Percentiles rank a stretch among this genome's conserved stretches.
These are phyloP conservation scores for Mycena alexandri DNA, from an alignment of 768 basidiomycete genomes.

Conservation along the genomic window DNA sequence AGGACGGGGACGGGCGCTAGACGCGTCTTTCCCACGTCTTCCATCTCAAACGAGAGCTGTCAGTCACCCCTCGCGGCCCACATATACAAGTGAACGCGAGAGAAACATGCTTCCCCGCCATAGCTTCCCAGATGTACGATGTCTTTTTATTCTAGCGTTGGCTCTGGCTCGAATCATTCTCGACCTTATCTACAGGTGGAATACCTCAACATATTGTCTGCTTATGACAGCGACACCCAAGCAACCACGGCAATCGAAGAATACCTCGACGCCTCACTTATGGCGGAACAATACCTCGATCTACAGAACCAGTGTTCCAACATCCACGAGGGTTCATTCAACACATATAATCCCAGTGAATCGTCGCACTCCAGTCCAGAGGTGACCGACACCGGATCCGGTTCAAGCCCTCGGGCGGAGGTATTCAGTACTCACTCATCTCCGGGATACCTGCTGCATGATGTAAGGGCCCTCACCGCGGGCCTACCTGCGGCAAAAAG, in stretches of 20 bases:
- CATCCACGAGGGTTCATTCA: not conserved
- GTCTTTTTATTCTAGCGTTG: not conserved
- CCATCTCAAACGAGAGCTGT: slow-evolving; percentile 7
- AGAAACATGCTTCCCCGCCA: not conserved
- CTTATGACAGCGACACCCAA: not conserved
- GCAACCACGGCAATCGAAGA: slow-evolving; percentile 7
- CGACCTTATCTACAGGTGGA: slow-evolving; percentile 7
- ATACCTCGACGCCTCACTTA: slow-evolving; percentile 21
- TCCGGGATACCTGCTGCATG: not conserved
- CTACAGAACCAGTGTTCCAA: slow-evolving; percentile 1
- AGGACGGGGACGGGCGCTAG: slow-evolving; percentile 9
- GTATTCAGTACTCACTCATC: slow-evolving; percentile 19
- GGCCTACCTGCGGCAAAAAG: not conserved
- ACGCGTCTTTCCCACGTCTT: slow-evolving; percentile 1
- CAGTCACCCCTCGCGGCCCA: slow-evolving; percentile 14
- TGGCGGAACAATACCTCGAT: slow-evolving; percentile 20
- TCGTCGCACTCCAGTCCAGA: slow-evolving; percentile 25
- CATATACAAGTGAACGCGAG: not conserved
- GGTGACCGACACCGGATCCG: slow-evolving; percentile 17
- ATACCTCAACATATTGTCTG: not conserved
- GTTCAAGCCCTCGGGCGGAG: slow-evolving; percentile 11
- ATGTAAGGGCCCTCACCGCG: not conserved
- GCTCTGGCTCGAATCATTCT: not conserved
- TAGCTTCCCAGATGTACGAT: slow-evolving; percentile 4
- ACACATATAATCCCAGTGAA: slow-evolving; percentile 3